Evolutionary conservation across 2,329 filamentous ascomycete genomes (phyloP).

Genomic region (Aspergillus felis): DNA sequence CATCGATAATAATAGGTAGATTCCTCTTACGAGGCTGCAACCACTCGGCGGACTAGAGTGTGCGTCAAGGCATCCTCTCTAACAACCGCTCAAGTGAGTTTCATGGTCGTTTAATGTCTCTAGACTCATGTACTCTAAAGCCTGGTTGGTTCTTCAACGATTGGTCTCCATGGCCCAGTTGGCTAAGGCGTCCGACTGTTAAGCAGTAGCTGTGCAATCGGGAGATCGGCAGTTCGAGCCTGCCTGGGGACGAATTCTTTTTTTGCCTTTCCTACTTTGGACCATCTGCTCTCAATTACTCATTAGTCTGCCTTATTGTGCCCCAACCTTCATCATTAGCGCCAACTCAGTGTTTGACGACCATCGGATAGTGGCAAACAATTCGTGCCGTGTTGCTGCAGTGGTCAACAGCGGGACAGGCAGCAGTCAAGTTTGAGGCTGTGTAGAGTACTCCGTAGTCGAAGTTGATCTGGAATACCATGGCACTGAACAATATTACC

Average conservation of each 20-base stretch:
- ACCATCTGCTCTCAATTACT: no score
- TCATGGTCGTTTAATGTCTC: accelerated
- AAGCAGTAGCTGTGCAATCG: background rate
- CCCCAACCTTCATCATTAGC: no score
- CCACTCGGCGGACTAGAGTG: no score
- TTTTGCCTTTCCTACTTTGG: background rate
- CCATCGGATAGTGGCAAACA: background rate
- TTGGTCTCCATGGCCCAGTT: background rate
- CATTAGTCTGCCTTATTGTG: background rate
- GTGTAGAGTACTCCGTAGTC: background rate
- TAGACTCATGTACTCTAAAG: no score
- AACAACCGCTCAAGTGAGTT: no score
- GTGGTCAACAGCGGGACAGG: background rate
- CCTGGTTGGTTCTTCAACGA: accelerated
- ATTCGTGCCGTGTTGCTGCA: background rate
- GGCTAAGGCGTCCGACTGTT: background rate
- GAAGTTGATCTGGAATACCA: no score
- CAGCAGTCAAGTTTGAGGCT: background rate
- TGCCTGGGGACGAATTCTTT: background rate
- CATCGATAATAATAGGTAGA: no score
- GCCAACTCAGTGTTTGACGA: background rate
- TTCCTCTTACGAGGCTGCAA: no score
- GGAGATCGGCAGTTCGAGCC: background rate
- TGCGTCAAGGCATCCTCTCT: no score
- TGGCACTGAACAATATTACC: no score